Evolutionary conservation across 441 rosid species (phyloP).

Genomic region (Melastoma candidum): DNA sequence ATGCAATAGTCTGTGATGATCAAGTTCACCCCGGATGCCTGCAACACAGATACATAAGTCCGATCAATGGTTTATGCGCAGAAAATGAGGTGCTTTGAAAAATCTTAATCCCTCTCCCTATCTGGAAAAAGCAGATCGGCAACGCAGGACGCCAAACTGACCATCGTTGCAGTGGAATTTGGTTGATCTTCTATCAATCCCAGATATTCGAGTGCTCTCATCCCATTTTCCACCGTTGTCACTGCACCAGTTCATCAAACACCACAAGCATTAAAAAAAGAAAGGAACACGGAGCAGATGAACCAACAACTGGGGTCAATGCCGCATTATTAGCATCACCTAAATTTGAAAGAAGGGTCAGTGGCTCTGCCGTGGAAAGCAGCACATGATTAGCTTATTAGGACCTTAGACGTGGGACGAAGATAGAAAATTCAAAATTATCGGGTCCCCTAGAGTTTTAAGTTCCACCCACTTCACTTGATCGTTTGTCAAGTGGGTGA

Average conservation of each 20-base stretch:
- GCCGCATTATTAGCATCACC: too few relatives aligned
- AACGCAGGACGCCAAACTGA: conserved; percentile 12
- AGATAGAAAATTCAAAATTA: not conserved
- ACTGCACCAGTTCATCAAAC: conserved; percentile 26
- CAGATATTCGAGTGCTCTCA: conserved; percentile 61
- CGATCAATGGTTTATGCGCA: too few relatives aligned
- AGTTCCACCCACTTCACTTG: not conserved
- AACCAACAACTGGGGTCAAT: not conserved
- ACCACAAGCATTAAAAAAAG: not conserved
- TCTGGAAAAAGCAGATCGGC: too few relatives aligned
- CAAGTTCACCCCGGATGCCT: conserved; percentile 59
- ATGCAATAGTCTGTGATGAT: conserved; percentile 83
- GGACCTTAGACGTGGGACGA: too few relatives aligned
- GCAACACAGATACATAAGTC: conserved; percentile 5
- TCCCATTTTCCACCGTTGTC: conserved; percentile 74
- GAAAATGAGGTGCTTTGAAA: too few relatives aligned
- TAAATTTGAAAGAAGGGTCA: too few relatives aligned
- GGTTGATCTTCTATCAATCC: conserved; percentile 43
- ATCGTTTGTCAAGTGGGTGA: conserved; percentile 3
- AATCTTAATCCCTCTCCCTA: too few relatives aligned
- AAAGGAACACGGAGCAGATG: not conserved
- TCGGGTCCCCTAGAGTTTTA: conserved; percentile 1
- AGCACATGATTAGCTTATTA: not conserved
- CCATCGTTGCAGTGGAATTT: conserved; percentile 9
- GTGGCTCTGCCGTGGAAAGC: too few relatives aligned